These are phyloP conservation scores for Ceratocystis huliohia DNA, from an alignment of 2,329 filamentous ascomycete species.

Conservation along the genomic window DNA sequence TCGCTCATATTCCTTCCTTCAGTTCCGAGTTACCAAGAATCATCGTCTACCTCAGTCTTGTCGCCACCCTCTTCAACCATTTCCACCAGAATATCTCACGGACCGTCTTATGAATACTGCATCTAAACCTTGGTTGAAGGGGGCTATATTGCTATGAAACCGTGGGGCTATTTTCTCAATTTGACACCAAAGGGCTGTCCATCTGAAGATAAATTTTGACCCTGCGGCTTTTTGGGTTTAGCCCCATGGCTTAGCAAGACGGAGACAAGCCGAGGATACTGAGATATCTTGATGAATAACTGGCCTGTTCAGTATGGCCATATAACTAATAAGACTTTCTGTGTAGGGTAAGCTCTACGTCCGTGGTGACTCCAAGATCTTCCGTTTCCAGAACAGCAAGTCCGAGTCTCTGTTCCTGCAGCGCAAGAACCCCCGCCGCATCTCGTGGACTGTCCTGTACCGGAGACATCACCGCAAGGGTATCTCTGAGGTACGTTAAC, in stretches of 20 bases:
- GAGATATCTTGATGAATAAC: slow-evolving; percentile 3
- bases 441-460: slow-evolving; percentile 97
- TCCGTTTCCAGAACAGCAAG: slow-evolving; percentile 99
- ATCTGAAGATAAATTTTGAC: not conserved
- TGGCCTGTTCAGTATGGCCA: not conserved
- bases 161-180: not conserved
- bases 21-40: slow-evolving; percentile 10
- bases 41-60: not conserved
- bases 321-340: slow-evolving; percentile 13
- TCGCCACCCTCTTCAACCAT: slow-evolving; percentile 7
- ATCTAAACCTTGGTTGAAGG: not conserved
- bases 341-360: slow-evolving; percentile 96
- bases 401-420: slow-evolving; percentile 99
- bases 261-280: not conserved
- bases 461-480: slow-evolving; percentile 99
- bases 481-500: slow-evolving; percentile 87
- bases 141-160: not conserved
- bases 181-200: not conserved
- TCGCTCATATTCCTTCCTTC: slow-evolving; percentile 28
- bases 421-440: slow-evolving; percentile 99
- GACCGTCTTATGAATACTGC: not conserved
- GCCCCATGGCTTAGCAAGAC: not conserved
- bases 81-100: not conserved
- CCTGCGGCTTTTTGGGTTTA: slow-evolving; percentile 7
- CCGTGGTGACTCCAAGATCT: slow-evolving; percentile 99